Evolutionary conservation across 2,329 filamentous ascomycete species (phyloP).

Genomic region (Botrytis galanthina): DNA sequence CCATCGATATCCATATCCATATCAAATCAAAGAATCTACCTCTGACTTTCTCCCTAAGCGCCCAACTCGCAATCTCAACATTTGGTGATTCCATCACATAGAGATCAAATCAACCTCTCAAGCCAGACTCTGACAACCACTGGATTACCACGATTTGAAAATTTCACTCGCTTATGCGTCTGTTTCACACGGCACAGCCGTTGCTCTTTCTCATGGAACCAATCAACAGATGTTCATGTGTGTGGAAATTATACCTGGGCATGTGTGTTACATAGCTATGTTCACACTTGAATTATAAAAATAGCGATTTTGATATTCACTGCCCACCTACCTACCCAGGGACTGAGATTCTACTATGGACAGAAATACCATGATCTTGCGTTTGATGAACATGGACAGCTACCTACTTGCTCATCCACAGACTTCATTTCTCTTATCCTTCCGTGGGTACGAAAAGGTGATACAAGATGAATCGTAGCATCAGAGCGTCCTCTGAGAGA

Average conservation of each 20-base stretch:
- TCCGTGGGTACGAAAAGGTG: neutral
- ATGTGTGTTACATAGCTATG: no score
- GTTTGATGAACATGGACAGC: neutral
- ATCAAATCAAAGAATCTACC: neutral
- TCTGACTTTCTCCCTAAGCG: neutral
- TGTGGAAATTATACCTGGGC: neutral
- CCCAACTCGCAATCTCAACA: neutral
- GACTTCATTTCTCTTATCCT: neutral
- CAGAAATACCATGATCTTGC: neutral
- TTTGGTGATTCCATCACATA: neutral
- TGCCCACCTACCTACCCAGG: no score
- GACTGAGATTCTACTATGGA: neutral
- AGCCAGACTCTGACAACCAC: neutral
- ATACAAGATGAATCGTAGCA: neutral
- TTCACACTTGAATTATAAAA: neutral
- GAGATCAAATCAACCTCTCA: neutral
- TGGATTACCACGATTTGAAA: neutral
- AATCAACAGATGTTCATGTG: neutral
- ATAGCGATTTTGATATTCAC: neutral
- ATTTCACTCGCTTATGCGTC: slow-evolving; percentile 1
- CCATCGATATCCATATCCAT: neutral
- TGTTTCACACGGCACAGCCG: neutral
- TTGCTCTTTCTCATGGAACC: neutral
- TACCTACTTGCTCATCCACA: neutral
- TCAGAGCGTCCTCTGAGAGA: no score